phyloP scores from a whole-genome alignment of 352 stramenopile genomes.

The Paralagenidium karlingii region DNA sequence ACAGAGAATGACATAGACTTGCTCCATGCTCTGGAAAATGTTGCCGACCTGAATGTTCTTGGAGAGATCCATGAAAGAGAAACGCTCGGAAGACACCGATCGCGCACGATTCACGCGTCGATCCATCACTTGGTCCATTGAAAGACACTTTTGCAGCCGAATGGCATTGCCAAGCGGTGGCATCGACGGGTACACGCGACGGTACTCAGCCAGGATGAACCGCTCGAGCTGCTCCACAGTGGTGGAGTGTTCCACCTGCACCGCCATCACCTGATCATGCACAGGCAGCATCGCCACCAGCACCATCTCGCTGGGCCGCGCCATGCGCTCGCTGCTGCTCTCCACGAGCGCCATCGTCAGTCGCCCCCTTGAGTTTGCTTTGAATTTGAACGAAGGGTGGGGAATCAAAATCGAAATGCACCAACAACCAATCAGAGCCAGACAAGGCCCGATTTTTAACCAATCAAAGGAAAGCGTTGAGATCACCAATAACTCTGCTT shows the following conservation, averaged over 20 bases:
- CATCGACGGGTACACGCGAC: slow-evolving; percentile 42
- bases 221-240: slow-evolving; percentile 46
- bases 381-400: too few species aligned
- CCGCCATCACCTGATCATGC: slow-evolving; percentile 44
- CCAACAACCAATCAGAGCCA: too few species aligned
- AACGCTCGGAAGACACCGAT: slow-evolving; percentile 1
- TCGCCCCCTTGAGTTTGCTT: too few species aligned
- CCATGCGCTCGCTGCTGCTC: too few species aligned
- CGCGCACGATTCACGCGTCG: slow-evolving; percentile 17
- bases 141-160: slow-evolving; percentile 64
- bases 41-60: slow-evolving; percentile 72
- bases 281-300: slow-evolving; percentile 54
- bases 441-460: too few species aligned
- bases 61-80: slow-evolving; percentile 46
- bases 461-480: too few species aligned
- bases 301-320: too few species aligned
- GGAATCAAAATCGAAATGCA: too few species aligned
- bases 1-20: slow-evolving; percentile 45
- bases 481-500: too few species aligned
- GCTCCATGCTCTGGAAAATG: slow-evolving; percentile 67
- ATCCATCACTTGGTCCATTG: slow-evolving; percentile 32
- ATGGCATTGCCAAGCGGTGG: slow-evolving; percentile 23
- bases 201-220: slow-evolving; percentile 46
- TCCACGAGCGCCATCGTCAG: too few species aligned
- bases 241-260: slow-evolving; percentile 34